Base-by-base conservation (phyloP, 306 rosid species). In the Fragaria vesca region DNA sequence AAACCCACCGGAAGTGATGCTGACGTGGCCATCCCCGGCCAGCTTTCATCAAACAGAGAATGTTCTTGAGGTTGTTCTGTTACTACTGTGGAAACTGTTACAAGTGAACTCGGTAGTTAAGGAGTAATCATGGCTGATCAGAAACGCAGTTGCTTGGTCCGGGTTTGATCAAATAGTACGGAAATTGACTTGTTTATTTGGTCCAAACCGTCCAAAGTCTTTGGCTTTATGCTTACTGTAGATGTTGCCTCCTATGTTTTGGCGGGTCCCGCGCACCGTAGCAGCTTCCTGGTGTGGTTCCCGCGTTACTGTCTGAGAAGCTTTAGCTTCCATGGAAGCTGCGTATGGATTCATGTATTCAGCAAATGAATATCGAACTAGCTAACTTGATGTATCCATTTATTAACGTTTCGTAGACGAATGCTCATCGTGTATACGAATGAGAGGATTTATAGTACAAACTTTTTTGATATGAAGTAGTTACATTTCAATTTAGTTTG, bases 1-100 rank as follows among this genome's bases (percentile, higher is more conserved):
- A 18, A 92, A 43, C 95, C 97, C 1, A 83, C 81, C 9, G 87
- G 90, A 67, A 80, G 0, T 21, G 0, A 9, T 0, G 76, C 47
- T 46, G 12, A 28, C 38, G 17, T 13, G 40, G 67, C 67, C 67
- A 58, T 58, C 16, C 0, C 65, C 65, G 16, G 65, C 65, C 8
- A 7, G 61, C 61, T 61, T 28, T 61, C 20, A 61, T 61, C 9
- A 61, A 55, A 8, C 36, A 11, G 66, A 60, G 66, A 60, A 60
- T 24, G 34, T 60, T 5, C 6, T 6, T 7, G 57, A 17, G n/a
- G 2, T 51, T 51, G 8, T 16, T 51, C 6, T 42, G 45, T 42
- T 42, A 51, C 3, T 54, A 20, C 61, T 54, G 26, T 18, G 61
- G 26, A 18, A 20, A 20, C 61, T 54, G 60, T 54, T 54, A 7